Conservation (phyloP, 2,329 filamentous ascomycete genomes). For the Talaromyces verruculosus region DNA sequence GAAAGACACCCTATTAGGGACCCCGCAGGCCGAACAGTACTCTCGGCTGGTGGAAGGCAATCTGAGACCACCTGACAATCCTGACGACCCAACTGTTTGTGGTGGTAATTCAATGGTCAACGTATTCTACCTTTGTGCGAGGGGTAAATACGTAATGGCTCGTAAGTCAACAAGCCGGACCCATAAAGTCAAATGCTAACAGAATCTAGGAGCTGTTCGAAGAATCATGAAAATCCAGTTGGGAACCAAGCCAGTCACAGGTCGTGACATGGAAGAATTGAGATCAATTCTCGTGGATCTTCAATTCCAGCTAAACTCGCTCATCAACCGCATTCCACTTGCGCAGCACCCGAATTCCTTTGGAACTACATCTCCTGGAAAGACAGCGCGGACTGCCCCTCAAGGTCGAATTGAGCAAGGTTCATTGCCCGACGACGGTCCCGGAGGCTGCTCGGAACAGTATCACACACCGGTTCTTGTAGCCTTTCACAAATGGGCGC, state of each 20-base stretch:
- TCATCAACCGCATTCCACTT: constrained; percentile 46
- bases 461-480: constrained; percentile 46
- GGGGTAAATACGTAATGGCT: constrained; percentile 48
- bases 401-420: constrained; percentile 31
- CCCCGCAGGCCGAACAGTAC: constrained; percentile 39
- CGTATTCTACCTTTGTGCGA: constrained; percentile 45
- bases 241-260: constrained; percentile 45
- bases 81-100: constrained; percentile 44
- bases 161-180: constrained; percentile 31
- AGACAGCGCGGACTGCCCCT: constrained; percentile 31
- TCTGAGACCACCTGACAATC: constrained; percentile 39
- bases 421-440: constrained; percentile 37
- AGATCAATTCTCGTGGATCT: constrained; percentile 43
- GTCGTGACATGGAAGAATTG: constrained; percentile 47
- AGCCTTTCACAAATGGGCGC: constrained; percentile 50
- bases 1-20: constrained; percentile 47
- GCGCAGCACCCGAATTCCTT: constrained; percentile 24
- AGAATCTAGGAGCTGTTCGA: constrained; percentile 40
- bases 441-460: constrained; percentile 40
- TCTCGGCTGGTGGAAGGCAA: constrained; percentile 35
- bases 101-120: constrained; percentile 44
- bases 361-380: constrained; percentile 24
- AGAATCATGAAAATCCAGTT: constrained; percentile 47
- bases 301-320: constrained; percentile 43
- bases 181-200: neutral